Conservation (phyloP, 2,329 filamentous ascomycete genomes). For the Trichoderma breve region DNA sequence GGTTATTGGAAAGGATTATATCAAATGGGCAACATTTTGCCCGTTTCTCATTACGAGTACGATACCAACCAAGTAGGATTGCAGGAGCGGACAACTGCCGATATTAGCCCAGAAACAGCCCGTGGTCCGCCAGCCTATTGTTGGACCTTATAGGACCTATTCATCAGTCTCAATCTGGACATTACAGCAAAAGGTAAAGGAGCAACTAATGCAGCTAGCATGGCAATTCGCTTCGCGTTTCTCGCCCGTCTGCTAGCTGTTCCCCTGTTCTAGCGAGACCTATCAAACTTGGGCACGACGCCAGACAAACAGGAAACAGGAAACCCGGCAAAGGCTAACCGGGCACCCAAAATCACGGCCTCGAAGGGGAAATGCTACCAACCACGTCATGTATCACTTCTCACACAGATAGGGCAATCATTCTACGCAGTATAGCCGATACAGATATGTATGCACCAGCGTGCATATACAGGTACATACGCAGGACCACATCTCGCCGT, state of each 20-base stretch:
- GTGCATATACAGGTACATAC: neutral
- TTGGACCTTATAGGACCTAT: neutral
- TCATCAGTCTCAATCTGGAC: neutral
- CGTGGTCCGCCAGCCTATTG: neutral
- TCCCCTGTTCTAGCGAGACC: neutral
- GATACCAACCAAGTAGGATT: neutral
- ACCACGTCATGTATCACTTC: constrained; percentile 17
- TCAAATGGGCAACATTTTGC: neutral
- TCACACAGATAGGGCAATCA: constrained; percentile 18
- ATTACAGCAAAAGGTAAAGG: neutral
- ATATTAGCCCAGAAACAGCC: neutral
- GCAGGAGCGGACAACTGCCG: constrained; percentile 7
- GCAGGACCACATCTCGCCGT: neutral
- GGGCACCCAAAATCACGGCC: neutral
- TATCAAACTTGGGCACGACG: neutral
- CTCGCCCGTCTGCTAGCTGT: neutral
- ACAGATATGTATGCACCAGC: constrained; percentile 8
- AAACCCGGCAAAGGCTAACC: neutral
- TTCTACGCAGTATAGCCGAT: constrained; percentile 11
- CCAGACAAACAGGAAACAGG: neutral
- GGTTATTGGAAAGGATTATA: neutral
- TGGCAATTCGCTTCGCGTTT: neutral
- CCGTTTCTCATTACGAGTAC: neutral
- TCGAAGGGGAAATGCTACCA: neutral
- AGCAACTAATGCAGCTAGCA: neutral